A percentile compares a stretch with the other conserved stretches of the same genome.
phyloP scores from a whole-genome alignment of 805 yeast species.

The Lachancea quebecensis region DNA sequence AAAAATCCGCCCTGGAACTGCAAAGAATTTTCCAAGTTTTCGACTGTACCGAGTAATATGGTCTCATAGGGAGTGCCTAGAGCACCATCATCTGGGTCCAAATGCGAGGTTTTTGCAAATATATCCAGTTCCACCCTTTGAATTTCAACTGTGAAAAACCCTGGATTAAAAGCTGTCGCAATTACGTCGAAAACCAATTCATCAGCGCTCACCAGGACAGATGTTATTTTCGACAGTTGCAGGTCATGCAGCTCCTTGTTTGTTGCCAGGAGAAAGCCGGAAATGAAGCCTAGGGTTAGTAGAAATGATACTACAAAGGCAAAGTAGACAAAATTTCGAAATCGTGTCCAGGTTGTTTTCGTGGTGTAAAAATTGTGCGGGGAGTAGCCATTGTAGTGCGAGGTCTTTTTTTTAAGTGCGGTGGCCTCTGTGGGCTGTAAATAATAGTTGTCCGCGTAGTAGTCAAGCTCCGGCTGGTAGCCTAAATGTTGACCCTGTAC shows the following conservation, averaged over 20 bases:
- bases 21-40: constrained; percentile 62
- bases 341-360: constrained; percentile 25
- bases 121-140: constrained; percentile 69
- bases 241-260: constrained; percentile 74
- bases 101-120: constrained; percentile 65
- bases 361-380: constrained; percentile 43
- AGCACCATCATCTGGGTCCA: constrained; percentile 17
- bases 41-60: constrained; percentile 65
- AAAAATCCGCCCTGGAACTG: constrained; percentile 73
- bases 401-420: constrained; percentile 6
- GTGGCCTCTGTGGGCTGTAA: constrained; percentile 9
- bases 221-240: constrained; percentile 52
- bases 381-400: constrained; percentile 30
- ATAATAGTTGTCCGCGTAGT: constrained; percentile 5
- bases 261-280: constrained; percentile 81
- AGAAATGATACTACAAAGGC: constrained; percentile 38
- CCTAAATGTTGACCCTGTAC: constrained; percentile 10
- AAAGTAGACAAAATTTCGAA: constrained; percentile 33
- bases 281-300: constrained; percentile 65
- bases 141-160: constrained; percentile 62
- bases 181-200: constrained; percentile 75
- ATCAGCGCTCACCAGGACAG: constrained; percentile 73
- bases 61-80: constrained; percentile 44
- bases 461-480: constrained; percentile 4
- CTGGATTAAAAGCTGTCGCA: constrained; percentile 81